These are phyloP conservation scores for Durusdinium trenchii DNA, from an alignment of 73 alveolate genomes.

Conservation along the genomic window DNA sequence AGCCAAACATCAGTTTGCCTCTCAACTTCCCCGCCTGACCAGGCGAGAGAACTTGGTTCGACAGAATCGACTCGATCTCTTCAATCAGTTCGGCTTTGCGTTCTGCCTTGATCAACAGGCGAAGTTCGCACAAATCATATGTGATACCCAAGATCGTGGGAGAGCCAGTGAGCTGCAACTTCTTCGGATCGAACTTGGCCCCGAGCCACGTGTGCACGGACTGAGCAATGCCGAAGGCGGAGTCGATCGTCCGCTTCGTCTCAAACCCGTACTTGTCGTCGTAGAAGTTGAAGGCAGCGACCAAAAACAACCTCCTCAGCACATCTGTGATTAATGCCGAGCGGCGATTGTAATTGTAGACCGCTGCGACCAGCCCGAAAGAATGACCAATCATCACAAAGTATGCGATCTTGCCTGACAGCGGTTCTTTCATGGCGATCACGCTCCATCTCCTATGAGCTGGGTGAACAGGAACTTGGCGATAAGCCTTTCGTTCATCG, in stretches of 20 bases:
- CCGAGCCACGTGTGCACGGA: not conserved
- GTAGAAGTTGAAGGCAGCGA: constrained; percentile 12
- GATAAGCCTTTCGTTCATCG: constrained; percentile 29
- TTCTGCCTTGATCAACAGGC: not conserved
- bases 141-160: constrained; percentile 15
- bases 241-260: not conserved
- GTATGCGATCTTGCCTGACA: not conserved
- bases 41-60: not conserved
- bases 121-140: not conserved
- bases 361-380: constrained; percentile 15
- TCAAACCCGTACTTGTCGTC: too few relatives aligned
- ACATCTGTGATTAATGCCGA: not conserved
- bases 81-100: constrained; percentile 1
- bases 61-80: not conserved
- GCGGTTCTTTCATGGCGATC: not conserved
- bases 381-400: constrained; percentile 44
- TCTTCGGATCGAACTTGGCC: not conserved
- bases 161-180: not conserved
- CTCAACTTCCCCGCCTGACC: constrained; percentile 58
- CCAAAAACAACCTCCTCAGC: not conserved
- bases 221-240: not conserved
- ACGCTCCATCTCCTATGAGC: not conserved
- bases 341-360: too few relatives aligned
- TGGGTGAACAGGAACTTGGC: constrained; percentile 3
- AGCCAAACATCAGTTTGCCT: constrained; percentile 53